A percentile compares a stretch with the other conserved stretches of the same genome.
Evolutionary conservation across 2,329 filamentous ascomycete species (phyloP).

Genomic region (Botrytis byssoidea): DNA sequence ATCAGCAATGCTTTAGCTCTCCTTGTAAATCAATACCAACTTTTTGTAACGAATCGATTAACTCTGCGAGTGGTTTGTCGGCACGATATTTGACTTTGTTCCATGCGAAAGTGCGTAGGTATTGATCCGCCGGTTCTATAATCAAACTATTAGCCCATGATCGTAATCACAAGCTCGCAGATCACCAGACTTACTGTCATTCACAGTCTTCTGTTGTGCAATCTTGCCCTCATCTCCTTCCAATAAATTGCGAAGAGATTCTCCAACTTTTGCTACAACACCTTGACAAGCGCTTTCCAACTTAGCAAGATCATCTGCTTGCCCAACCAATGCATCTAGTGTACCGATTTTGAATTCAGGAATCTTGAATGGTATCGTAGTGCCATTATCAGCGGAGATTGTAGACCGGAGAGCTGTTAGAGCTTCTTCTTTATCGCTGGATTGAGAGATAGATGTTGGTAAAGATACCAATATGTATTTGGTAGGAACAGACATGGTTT

Average conservation of each 20-base stretch:
- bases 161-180: not conserved
- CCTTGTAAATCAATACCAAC: constrained; percentile 43
- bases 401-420: constrained; percentile 72
- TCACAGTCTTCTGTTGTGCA: constrained; percentile 77
- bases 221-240: constrained; percentile 46
- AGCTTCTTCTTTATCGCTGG: constrained; percentile 77
- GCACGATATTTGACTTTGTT: constrained; percentile 97
- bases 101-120: constrained; percentile 86
- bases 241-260: constrained; percentile 37
- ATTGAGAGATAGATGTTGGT: constrained; percentile 81
- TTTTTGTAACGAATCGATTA: constrained; percentile 87
- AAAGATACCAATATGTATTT: constrained; percentile 90
- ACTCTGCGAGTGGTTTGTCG: constrained; percentile 83
- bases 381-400: constrained; percentile 71
- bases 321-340: constrained; percentile 88
- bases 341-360: constrained; percentile 98
- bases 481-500: constrained; percentile 35
- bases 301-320: constrained; percentile 92
- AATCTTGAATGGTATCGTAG: constrained; percentile 73
- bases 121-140: constrained; percentile 90
- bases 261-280: constrained; percentile 76
- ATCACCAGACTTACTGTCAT: constrained; percentile 66
- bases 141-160: constrained; percentile 24
- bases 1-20: not conserved
- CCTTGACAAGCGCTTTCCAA: constrained; percentile 75